Evolutionary conservation across 108 stramenopile genomes (phyloP).

Genomic region (Mediolabrus comicus): DNA sequence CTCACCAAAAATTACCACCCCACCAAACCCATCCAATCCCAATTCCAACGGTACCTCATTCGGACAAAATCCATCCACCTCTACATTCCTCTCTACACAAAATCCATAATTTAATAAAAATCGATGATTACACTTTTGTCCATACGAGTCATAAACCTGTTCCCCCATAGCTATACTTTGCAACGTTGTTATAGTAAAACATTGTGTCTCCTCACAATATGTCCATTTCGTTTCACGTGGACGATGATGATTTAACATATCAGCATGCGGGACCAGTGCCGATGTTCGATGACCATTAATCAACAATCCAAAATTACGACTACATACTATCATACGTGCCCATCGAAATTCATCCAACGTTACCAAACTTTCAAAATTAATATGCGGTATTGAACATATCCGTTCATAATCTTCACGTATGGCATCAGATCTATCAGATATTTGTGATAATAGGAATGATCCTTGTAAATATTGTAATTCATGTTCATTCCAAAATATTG

Average conservation of each 20-base stretch:
- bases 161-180: conserved; percentile 73
- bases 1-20: conserved; percentile 61
- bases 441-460: conserved; percentile 84
- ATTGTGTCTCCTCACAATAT: conserved; percentile 93
- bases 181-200: conserved; percentile 97
- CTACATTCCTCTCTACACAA: conserved; percentile 96
- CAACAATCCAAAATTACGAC: conserved; percentile 95
- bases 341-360: conserved; percentile 95
- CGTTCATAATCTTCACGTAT: conserved; percentile 92
- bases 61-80: conserved; percentile 97
- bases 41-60: conserved; percentile 96
- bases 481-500: conserved; percentile 94
- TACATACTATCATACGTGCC: conserved; percentile 99
- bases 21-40: conserved; percentile 30
- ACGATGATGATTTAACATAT: conserved; percentile 99
- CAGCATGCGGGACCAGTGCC: conserved; percentile 98
- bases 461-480: conserved; percentile 87
- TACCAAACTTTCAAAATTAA: conserved; percentile 67
- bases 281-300: conserved; percentile 93
- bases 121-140: conserved; percentile 99
- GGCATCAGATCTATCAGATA: conserved; percentile 76
- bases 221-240: conserved; percentile 99
- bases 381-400: conserved; percentile 83
- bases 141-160: conserved; percentile 99
- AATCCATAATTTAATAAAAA: conserved; percentile 99